phyloP scores from a whole-genome alignment of 2,329 filamentous ascomycete species.

The Aphanoascus verrucosus region DNA sequence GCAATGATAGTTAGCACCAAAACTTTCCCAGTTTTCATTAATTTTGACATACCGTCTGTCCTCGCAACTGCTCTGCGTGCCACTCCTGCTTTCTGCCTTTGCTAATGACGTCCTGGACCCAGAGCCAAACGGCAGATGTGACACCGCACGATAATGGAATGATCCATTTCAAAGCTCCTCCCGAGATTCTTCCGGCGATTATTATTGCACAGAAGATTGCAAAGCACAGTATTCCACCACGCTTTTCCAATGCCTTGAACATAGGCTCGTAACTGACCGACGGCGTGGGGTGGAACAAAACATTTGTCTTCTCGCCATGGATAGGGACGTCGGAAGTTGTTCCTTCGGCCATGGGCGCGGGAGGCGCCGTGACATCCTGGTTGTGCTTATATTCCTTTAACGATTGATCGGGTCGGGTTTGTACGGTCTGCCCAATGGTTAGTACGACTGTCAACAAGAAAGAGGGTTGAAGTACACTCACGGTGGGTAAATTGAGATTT shows the following conservation, averaged over 20 bases:
- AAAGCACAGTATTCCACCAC: constrained; percentile 58
- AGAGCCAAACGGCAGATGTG: constrained; percentile 69
- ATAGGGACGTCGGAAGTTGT: constrained; percentile 90
- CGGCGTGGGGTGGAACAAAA: constrained; percentile 90
- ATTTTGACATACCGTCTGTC: constrained; percentile 51
- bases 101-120: constrained; percentile 76
- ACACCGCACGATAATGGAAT: constrained; percentile 63
- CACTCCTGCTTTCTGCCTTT: constrained; percentile 78
- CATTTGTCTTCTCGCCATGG: constrained; percentile 90
- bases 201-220: constrained; percentile 64
- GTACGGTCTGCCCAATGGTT: constrained; percentile 43
- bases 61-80: constrained; percentile 74
- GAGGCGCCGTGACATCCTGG: constrained; percentile 83
- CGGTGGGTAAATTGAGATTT: constrained; percentile 65
- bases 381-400: constrained; percentile 70
- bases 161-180: constrained; percentile 64
- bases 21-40: background rate
- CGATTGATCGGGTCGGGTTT: constrained; percentile 60
- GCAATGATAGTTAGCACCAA: background rate
- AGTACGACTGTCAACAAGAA: background rate
- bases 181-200: constrained; percentile 67
- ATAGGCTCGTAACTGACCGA: constrained; percentile 83
- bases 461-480: constrained; percentile 22
- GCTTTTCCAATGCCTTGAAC: constrained; percentile 63
- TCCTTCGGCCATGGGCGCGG: constrained; percentile 70